Evolutionary conservation across 306 rosid genomes (phyloP).

Genomic region (Mimosa bimucronata): DNA sequence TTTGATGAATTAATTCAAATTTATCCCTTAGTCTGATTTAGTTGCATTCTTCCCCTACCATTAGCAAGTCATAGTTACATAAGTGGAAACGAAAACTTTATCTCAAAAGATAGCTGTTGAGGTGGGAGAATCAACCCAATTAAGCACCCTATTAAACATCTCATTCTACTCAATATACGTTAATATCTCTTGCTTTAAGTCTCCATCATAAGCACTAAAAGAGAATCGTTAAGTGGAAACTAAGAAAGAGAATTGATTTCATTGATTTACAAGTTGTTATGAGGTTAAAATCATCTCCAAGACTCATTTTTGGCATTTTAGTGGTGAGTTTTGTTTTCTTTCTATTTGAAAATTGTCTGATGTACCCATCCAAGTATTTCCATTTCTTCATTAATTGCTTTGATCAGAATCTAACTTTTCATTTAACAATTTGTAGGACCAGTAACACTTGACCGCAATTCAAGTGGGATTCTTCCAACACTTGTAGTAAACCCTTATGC

Average conservation of each 20-base stretch:
- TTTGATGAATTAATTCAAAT: neutral
- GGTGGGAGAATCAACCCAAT: too few species aligned
- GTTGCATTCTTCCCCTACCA: neutral
- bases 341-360: neutral
- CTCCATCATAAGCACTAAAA: too few species aligned
- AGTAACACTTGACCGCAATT: constrained; percentile 27
- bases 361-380: neutral
- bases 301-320: too few species aligned
- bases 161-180: too few species aligned
- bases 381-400: neutral
- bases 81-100: too few species aligned
- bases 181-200: too few species aligned
- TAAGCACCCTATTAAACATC: too few species aligned
- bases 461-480: constrained; percentile 42
- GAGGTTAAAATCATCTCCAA: neutral
- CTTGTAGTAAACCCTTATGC: constrained; percentile 47
- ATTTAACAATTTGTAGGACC: constrained; percentile 49
- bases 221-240: neutral
- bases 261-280: neutral
- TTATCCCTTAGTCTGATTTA: neutral
- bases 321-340: too few species aligned
- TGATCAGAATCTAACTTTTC: constrained; percentile 1
- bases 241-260: neutral
- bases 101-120: too few species aligned
- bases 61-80: too few species aligned